Conservation (phyloP, 768 basidiomycete species). For the Calocera cornea region DNA sequence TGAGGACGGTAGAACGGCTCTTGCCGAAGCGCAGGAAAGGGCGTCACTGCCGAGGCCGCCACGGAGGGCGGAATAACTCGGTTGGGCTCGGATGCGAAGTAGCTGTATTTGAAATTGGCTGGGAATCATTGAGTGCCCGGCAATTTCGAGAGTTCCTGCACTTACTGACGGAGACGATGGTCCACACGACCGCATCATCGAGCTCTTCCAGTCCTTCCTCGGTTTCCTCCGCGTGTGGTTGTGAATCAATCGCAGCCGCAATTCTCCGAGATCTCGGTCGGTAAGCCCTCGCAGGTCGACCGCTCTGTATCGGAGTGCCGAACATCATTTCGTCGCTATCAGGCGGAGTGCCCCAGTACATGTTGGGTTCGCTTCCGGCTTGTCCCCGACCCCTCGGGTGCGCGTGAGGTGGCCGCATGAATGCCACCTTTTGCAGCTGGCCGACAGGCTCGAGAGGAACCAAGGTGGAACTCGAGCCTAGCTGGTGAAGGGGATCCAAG, state of each 20-base stretch:
- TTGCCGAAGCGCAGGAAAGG: slow-evolving; percentile 76
- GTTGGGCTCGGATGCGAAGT: slow-evolving; percentile 74
- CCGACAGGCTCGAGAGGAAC: slow-evolving; percentile 46
- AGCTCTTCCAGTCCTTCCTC: slow-evolving; percentile 54
- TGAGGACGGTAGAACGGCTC: slow-evolving; percentile 59
- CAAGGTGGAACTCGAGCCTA: slow-evolving; percentile 34
- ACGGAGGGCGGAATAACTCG: slow-evolving; percentile 48
- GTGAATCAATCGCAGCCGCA: not conserved
- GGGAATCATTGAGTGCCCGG: slow-evolving; percentile 6
- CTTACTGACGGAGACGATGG: slow-evolving; percentile 84
- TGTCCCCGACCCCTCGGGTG: slow-evolving; percentile 15
- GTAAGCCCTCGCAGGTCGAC: not conserved
- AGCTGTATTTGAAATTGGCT: slow-evolving; percentile 92
- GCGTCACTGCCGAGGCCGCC: slow-evolving; percentile 70
- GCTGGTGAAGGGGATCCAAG: not conserved
- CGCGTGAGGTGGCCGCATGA: slow-evolving; percentile 22
- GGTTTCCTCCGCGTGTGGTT: not conserved
- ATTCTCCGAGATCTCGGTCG: not conserved
- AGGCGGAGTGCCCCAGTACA: slow-evolving; percentile 15
- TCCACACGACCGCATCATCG: slow-evolving; percentile 92
- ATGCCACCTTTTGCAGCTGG: slow-evolving; percentile 92
- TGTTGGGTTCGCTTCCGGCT: slow-evolving; percentile 8
- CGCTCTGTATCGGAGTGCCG: not conserved
- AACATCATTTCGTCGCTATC: slow-evolving; percentile 8
- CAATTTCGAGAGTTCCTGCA: slow-evolving; percentile 4